phyloP scores from a whole-genome alignment of 345 rosid genomes.

The Linum lewisii region DNA sequence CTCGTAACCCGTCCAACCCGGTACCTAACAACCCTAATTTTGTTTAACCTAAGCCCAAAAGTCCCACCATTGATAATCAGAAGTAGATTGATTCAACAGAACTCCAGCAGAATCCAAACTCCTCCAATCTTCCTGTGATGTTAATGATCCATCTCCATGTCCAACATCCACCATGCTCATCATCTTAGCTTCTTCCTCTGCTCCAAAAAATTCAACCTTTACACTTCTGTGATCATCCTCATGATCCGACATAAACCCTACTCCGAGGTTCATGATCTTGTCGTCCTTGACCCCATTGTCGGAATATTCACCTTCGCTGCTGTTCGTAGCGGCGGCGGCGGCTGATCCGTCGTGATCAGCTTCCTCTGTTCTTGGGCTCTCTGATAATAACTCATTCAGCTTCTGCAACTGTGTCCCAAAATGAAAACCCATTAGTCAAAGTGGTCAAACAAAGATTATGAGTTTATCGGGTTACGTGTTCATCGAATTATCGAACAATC shows the following conservation, averaged over 20 bases:
- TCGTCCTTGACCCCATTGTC: slow-evolving; percentile 26
- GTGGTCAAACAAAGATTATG: too few species aligned
- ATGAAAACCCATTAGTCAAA: not conserved
- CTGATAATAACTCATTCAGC: slow-evolving; percentile 31
- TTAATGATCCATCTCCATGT: slow-evolving; percentile 45
- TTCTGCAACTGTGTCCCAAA: slow-evolving; percentile 41
- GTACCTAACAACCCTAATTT: too few species aligned
- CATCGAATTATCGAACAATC: too few species aligned
- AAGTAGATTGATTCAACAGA: slow-evolving; percentile 43
- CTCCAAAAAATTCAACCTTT: slow-evolving; percentile 49
- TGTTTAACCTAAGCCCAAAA: slow-evolving; percentile 57
- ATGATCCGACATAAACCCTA: slow-evolving; percentile 31
- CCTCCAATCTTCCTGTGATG: slow-evolving; percentile 71
- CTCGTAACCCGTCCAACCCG: too few species aligned
- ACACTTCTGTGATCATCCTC: slow-evolving; percentile 25
- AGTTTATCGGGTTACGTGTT: too few species aligned
- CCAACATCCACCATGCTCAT: slow-evolving; percentile 47
- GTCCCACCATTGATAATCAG: slow-evolving; percentile 62
- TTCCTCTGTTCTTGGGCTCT: slow-evolving; percentile 24
- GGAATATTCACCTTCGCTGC: slow-evolving; percentile 39
- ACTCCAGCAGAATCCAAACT: slow-evolving; percentile 38
- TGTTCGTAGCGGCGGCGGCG: slow-evolving; percentile 5
- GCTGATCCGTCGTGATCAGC: slow-evolving; percentile 12
- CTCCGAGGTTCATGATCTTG: slow-evolving; percentile 22
- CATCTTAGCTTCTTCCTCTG: slow-evolving; percentile 45